A percentile compares a stretch with the other conserved stretches of the same genome.
Evolutionary conservation across 768 basidiomycete species (phyloP).

Genomic region (Tylopilus balloui): DNA sequence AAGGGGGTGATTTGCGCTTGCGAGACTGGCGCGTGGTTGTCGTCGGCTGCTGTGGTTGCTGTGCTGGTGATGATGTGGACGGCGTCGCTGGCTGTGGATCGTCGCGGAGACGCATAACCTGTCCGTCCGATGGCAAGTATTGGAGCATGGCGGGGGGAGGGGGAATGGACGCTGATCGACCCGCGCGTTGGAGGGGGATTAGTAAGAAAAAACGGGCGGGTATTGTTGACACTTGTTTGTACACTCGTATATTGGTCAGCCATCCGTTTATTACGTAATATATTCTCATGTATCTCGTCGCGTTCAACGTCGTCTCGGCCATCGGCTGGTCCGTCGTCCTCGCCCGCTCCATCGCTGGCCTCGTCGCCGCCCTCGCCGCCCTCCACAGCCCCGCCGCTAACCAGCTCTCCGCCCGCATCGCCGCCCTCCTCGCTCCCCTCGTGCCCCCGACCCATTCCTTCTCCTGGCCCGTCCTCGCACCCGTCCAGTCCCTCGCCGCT

Average conservation of each 20-base stretch:
- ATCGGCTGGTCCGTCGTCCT: constrained; percentile 76
- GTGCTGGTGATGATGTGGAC: constrained; percentile 13
- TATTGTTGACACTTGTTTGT: constrained; percentile 25
- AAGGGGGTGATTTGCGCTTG: constrained; percentile 68
- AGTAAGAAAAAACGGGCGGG: constrained; percentile 32
- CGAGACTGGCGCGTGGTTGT: constrained; percentile 33
- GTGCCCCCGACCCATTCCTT: constrained; percentile 44
- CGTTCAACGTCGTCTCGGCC: constrained; percentile 75
- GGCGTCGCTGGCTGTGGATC: constrained; percentile 34
- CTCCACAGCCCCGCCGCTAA: constrained; percentile 29
- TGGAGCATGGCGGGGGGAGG: constrained; percentile 27
- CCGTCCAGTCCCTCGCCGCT: constrained; percentile 79
- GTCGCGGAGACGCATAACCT: constrained; percentile 59
- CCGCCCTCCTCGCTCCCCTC: constrained; percentile 32
- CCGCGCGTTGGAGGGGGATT: constrained; percentile 34
- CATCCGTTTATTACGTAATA: constrained; percentile 7
- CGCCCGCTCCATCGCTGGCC: constrained; percentile 44
- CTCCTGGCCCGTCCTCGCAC: constrained; percentile 57
- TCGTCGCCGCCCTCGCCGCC: constrained; percentile 16
- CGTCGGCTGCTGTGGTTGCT: constrained; percentile 2
- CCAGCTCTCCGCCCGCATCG: constrained; percentile 36
- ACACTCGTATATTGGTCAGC: constrained; percentile 5
- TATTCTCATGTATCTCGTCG: constrained; percentile 60
- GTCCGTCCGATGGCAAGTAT: constrained; percentile 10
- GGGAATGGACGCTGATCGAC: constrained; percentile 26